Evolutionary conservation across 2,329 filamentous ascomycete genomes (phyloP).

Genomic region (Didymella arachidicola): DNA sequence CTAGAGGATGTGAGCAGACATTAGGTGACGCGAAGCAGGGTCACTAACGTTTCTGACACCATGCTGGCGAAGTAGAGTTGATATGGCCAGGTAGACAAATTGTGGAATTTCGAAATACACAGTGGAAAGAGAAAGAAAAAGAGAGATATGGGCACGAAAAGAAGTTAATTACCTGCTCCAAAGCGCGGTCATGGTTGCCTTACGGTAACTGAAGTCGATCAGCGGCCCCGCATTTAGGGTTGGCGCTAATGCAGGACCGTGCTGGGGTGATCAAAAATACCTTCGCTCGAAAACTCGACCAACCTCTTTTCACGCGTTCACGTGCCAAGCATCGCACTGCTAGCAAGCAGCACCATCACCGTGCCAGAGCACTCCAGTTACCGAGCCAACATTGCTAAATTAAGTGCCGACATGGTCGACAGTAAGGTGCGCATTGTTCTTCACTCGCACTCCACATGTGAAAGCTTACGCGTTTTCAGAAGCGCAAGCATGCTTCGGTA

Average conservation of each 20-base stretch:
- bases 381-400: background rate
- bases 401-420: constrained; percentile 13
- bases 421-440: constrained; percentile 8
- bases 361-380: background rate
- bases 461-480: constrained; percentile 21
- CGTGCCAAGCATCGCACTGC: constrained; percentile 7
- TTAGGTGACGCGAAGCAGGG: background rate
- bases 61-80: background rate
- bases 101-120: background rate
- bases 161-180: background rate
- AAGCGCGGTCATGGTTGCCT: constrained; percentile 16
- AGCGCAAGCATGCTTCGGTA: constrained; percentile 35
- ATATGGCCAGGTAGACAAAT: background rate
- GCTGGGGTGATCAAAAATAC: constrained; percentile 24
- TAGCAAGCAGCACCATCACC: background rate
- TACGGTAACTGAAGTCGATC: constrained; percentile 7
- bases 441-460: background rate
- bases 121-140: background rate
- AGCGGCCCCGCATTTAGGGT: constrained; percentile 3
- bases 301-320: constrained; percentile 21
- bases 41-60: constrained; percentile 14
- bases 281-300: constrained; percentile 12
- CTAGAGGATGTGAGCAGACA: constrained; percentile 14
- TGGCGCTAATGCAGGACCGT: constrained; percentile 24
- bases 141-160: background rate